These are phyloP conservation scores for Boletus reticulatus DNA, from an alignment of 768 basidiomycete species.

Conservation along the genomic window DNA sequence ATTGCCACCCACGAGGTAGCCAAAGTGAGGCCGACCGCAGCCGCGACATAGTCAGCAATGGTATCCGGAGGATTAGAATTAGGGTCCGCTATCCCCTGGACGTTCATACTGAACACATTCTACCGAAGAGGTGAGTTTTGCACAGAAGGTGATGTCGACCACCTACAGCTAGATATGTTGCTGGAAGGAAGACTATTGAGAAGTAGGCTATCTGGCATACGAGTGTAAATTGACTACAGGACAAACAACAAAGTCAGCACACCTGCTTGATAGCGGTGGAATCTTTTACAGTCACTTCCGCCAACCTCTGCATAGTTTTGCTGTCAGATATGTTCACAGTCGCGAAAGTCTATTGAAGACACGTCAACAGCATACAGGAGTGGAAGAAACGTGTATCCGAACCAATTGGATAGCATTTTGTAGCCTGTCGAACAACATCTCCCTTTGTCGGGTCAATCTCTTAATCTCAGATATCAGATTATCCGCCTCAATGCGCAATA, in stretches of 20 bases:
- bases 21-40: slow-evolving; percentile 46
- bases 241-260: background rate
- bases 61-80: too few species aligned
- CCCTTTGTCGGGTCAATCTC: slow-evolving; percentile 37
- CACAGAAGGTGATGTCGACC: background rate
- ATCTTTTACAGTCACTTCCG: slow-evolving; percentile 1
- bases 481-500: slow-evolving; percentile 38
- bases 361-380: background rate
- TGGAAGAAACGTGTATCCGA: background rate
- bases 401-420: slow-evolving; percentile 26
- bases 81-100: slow-evolving; percentile 22
- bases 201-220: slow-evolving; percentile 47
- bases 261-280: slow-evolving; percentile 20
- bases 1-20: slow-evolving; percentile 53
- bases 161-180: slow-evolving; percentile 38
- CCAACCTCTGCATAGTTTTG: slow-evolving; percentile 6
- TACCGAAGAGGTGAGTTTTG: slow-evolving; percentile 24
- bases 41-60: slow-evolving; percentile 35
- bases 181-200: slow-evolving; percentile 57
- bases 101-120: slow-evolving; percentile 28
- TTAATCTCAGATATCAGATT: slow-evolving; percentile 49
- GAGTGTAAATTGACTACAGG: background rate
- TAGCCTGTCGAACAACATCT: slow-evolving; percentile 22
- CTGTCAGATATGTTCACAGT: slow-evolving; percentile 53
- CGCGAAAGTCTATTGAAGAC: slow-evolving; percentile 45